Conservation (phyloP, 768 basidiomycete species). For the Hortiboletus campestris region DNA sequence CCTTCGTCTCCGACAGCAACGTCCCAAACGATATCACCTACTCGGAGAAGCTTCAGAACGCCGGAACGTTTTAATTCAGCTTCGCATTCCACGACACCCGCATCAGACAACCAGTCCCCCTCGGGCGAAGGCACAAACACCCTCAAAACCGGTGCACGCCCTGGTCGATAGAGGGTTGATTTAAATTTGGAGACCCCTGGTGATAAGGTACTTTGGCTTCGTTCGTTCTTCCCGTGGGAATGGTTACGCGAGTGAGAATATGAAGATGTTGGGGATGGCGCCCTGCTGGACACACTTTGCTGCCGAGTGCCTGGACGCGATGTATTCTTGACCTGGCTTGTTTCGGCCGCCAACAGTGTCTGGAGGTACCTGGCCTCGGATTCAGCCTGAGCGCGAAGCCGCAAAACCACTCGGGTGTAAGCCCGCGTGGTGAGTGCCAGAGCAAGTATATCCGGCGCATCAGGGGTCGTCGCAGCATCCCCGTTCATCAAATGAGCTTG, state of each 20-base stretch:
- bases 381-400: slow-evolving; percentile 78
- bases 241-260: slow-evolving; percentile 38
- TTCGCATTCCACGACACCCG: slow-evolving; percentile 79
- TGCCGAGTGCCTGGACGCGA: slow-evolving; percentile 30
- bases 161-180: slow-evolving; percentile 67
- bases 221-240: slow-evolving; percentile 34
- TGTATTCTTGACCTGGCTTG: not conserved
- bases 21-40: slow-evolving; percentile 87
- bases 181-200: slow-evolving; percentile 41
- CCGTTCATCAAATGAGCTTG: slow-evolving; percentile 44
- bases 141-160: slow-evolving; percentile 73
- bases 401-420: slow-evolving; percentile 76
- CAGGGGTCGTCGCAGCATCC: slow-evolving; percentile 40
- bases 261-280: slow-evolving; percentile 58
- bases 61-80: slow-evolving; percentile 59
- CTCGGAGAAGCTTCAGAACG: slow-evolving; percentile 56
- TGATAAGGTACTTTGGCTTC: slow-evolving; percentile 22
- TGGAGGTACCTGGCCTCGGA: slow-evolving; percentile 39
- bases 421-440: slow-evolving; percentile 66
- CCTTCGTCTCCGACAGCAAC: slow-evolving; percentile 83
- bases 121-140: slow-evolving; percentile 87
- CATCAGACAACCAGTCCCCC: slow-evolving; percentile 83
- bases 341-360: slow-evolving; percentile 8
- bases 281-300: slow-evolving; percentile 53
- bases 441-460: slow-evolving; percentile 44